Evolutionary conservation across 352 stramenopile species (phyloP).

Genomic region (Phytopythium chamaehyphon): DNA sequence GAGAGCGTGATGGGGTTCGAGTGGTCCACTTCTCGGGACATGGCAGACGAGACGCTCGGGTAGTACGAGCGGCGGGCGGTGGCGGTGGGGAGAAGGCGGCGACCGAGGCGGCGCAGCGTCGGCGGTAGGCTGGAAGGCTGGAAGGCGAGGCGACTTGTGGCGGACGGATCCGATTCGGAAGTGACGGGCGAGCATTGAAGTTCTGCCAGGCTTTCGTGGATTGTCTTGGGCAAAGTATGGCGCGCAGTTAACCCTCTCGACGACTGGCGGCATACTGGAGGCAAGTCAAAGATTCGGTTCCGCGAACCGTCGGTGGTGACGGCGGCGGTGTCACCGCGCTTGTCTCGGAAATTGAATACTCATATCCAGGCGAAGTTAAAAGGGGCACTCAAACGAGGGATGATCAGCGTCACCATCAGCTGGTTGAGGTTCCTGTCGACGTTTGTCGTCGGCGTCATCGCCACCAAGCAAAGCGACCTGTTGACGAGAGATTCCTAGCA

Average conservation of each 20-base stretch:
- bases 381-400: constrained; percentile 1
- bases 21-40: constrained; percentile 58
- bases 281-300: no score
- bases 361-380: background rate
- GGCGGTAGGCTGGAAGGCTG: background rate
- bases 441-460: constrained; percentile 4
- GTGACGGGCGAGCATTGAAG: constrained; percentile 3
- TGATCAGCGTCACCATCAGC: background rate
- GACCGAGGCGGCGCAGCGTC: background rate
- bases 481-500: constrained; percentile 3
- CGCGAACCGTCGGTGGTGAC: constrained; percentile 4
- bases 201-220: background rate
- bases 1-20: constrained; percentile 92
- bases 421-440: background rate
- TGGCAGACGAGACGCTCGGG: constrained; percentile 23
- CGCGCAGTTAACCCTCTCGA: background rate
- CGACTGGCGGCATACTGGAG: background rate
- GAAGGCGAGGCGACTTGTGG: background rate
- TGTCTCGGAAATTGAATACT: background rate
- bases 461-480: background rate
- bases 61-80: constrained; percentile 5
- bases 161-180: constrained; percentile 5
- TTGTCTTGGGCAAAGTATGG: background rate
- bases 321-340: constrained; percentile 1
- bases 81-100: constrained; percentile 1